These are phyloP conservation scores for Paraurostyla sp. DNA, from an alignment of 73 alveolate genomes.

Conservation along the genomic window DNA sequence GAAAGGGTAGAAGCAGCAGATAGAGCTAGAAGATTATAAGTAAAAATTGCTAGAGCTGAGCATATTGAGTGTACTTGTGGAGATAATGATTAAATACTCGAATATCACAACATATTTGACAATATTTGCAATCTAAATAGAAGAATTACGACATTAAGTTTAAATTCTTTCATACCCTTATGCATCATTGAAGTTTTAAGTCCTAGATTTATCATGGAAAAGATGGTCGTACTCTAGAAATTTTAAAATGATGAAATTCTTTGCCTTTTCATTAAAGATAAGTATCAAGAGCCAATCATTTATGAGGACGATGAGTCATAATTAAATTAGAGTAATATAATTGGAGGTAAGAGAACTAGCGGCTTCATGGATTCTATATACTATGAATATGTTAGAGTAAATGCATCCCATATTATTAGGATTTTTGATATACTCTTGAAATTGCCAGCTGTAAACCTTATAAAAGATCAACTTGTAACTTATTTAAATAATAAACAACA, in stretches of 20 bases:
- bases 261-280: constrained; percentile 3
- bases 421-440: neutral
- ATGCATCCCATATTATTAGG: neutral
- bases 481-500: neutral
- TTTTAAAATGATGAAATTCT: neutral
- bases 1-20: constrained; percentile 25
- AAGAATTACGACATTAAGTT: neutral
- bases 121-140: neutral
- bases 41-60: neutral
- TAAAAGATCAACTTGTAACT: neutral
- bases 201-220: neutral
- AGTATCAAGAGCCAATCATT: neutral
- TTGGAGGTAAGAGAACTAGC: neutral
- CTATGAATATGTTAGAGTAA: constrained; percentile 25
- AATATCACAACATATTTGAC: neutral
- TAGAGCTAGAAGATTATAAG: neutral
- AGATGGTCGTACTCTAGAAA: neutral
- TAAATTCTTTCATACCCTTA: neutral
- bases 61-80: constrained; percentile 10
- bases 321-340: no score
- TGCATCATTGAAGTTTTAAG: neutral
- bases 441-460: constrained; percentile 4
- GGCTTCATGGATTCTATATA: neutral
- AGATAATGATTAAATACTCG: neutral
- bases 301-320: constrained; percentile 48